Evolutionary conservation across 129 eudicot species (phyloP).

Genomic region (Tanacetum coccineum): DNA sequence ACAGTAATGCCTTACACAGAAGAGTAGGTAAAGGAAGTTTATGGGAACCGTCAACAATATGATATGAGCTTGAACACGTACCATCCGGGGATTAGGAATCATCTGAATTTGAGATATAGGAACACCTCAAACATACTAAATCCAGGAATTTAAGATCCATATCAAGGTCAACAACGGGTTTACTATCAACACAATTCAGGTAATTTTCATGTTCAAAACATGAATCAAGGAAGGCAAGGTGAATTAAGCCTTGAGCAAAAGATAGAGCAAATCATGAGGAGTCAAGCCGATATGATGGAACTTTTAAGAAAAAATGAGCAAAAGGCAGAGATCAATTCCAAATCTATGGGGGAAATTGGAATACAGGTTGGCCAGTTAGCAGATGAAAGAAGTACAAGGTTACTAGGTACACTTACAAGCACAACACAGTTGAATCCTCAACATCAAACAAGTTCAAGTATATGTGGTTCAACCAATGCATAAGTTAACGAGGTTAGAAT

Average conservation of each 20-base stretch:
- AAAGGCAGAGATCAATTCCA: not conserved
- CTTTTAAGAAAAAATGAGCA: not conserved
- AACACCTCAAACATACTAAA: not conserved
- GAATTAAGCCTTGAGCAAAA: not conserved
- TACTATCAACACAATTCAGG: too few species aligned
- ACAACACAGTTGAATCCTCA: not conserved
- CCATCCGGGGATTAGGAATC: not conserved
- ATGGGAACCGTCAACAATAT: not conserved
- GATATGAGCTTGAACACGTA: not conserved
- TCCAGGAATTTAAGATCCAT: not conserved
- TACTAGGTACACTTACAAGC: not conserved
- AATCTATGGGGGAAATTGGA: not conserved
- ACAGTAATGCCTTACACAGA: not conserved
- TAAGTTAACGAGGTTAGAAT: not conserved
- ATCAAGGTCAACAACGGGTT: not conserved
- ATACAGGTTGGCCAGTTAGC: not conserved
- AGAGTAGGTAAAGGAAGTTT: not conserved
- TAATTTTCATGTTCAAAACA: not conserved
- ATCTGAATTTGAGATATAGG: not conserved
- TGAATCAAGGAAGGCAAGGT: not conserved
- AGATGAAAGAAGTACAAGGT: not conserved
- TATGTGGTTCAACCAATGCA: not conserved
- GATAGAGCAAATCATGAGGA: not conserved
- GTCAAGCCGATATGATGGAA: not conserved
- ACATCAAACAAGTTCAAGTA: not conserved